Evolutionary conservation across 1,139 yeast species (phyloP).

Genomic region (Magnusiomyces tetraspermus): DNA sequence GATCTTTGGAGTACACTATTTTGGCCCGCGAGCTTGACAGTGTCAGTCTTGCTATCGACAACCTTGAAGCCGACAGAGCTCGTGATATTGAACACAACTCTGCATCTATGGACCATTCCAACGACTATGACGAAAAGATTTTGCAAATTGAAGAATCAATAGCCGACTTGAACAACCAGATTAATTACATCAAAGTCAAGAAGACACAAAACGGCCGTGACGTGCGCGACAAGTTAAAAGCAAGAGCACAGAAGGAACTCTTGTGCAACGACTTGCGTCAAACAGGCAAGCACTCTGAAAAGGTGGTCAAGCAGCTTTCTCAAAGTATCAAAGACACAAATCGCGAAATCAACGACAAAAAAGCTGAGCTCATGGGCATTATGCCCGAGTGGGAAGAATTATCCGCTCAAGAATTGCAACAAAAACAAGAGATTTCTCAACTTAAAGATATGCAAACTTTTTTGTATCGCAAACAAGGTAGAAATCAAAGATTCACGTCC

Average conservation of each 20-base stretch:
- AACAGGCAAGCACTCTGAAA: conserved; percentile 14
- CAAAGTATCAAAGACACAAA: conserved; percentile 37
- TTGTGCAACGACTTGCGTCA: conserved; percentile 21
- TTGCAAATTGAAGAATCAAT: conserved; percentile 42
- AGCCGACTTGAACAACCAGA: conserved; percentile 36
- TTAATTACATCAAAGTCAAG: conserved; percentile 34
- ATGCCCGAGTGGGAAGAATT: conserved; percentile 27
- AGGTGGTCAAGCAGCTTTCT: conserved; percentile 13
- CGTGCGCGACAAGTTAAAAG: conserved; percentile 35
- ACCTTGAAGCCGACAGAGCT: conserved; percentile 51
- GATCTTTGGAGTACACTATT: conserved; percentile 64
- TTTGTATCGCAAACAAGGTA: conserved; percentile 64
- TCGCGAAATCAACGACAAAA: conserved; percentile 19
- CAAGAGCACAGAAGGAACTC: conserved; percentile 31
- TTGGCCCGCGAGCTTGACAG: conserved; percentile 67
- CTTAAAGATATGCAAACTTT: conserved; percentile 50
- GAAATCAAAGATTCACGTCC: conserved; percentile 50
- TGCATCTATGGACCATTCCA: conserved; percentile 39
- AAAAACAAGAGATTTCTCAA: conserved; percentile 38
- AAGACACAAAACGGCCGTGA: conserved; percentile 42
- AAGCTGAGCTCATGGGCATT: conserved; percentile 15
- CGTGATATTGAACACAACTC: conserved; percentile 41
- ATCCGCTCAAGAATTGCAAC: conserved; percentile 35
- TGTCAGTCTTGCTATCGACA: conserved; percentile 51
- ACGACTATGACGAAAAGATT: conserved; percentile 40